Evolutionary conservation across 2,329 filamentous ascomycete species (phyloP), one percentile per base, ranked within the genome.

Genomic region (Claviceps digitariae): DNA sequence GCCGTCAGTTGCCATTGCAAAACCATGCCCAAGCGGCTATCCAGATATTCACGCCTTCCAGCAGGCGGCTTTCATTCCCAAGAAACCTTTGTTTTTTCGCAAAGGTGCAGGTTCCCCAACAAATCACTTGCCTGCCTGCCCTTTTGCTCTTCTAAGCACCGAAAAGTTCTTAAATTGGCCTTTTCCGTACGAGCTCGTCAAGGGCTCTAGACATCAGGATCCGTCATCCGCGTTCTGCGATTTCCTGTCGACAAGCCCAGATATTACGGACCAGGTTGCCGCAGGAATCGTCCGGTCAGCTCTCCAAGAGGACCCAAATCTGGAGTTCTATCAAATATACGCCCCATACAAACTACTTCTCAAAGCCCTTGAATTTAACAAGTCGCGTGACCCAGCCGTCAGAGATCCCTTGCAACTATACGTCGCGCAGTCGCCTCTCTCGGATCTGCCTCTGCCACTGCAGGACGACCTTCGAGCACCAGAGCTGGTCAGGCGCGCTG

Each of bases 391-490:
- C 46, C 0, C 36, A 31, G 46, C 54, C 29, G 40, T 56, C 47
- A 6, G 54, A 66, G 49, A 65, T 52, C 59, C 57, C 4, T 53
- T 69, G 2, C 68, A 74, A n/a, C 72, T 96, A 3, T 97, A 97
- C 66, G 83, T 97, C 52, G 90, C 91, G 0, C 93, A 97, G 69
- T 86, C 83, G 15, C 75, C 84, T 34, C 74, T 96, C 2, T 63
- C 74, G 4, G 78, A 86, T 53, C 76, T 97, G 0, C 90, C 91
- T 0, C 51, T 60, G 0, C 57, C 67, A 1, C 68, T 95, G 1
- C 77, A 74, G 53, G 64, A 73, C 3, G 87, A 94, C 60, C 66
- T 95, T 0, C 83, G 84, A 0, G 76, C 77, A 0, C 90, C 90
- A 0, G 64, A 73, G 0, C 62, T 90, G 4, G 81, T 95, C 3